A percentile compares a stretch with the other conserved stretches of the same genome.
phyloP scores from a whole-genome alignment of 805 yeast genomes.

The Nakazawaea anatomiae region DNA sequence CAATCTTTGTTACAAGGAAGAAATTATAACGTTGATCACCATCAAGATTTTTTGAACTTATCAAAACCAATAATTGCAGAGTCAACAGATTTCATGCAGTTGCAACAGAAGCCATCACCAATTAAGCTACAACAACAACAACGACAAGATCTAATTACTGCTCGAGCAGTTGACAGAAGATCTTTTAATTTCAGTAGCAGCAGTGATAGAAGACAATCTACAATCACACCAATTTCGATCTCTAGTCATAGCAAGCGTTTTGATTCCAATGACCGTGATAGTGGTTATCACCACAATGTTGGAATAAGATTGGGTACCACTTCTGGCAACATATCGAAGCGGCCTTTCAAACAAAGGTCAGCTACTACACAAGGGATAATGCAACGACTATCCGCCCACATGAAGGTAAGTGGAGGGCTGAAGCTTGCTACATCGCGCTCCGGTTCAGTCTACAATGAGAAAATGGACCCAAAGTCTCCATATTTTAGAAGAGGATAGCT shows the following conservation, averaged over 20 bases:
- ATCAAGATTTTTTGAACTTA: constrained; percentile 4
- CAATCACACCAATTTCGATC: background rate
- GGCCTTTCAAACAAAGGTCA: background rate
- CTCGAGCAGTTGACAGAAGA: no score
- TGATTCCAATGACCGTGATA: background rate
- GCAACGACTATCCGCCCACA: background rate
- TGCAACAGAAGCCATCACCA: background rate
- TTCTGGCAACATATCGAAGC: background rate
- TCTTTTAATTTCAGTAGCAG: no score
- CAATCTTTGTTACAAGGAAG: background rate
- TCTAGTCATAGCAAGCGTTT: background rate
- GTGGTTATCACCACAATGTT: background rate
- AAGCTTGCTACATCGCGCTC: background rate
- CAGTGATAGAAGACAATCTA: no score
- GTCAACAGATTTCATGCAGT: background rate
- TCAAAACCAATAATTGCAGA: constrained; percentile 7
- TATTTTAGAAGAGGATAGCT: background rate
- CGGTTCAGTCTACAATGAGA: background rate
- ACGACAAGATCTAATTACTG: background rate
- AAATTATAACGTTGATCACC: background rate
- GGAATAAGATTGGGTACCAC: background rate
- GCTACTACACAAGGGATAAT: constrained; percentile 1
- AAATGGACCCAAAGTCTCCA: background rate
- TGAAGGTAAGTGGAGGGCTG: background rate
- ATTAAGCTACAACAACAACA: background rate